phyloP scores from a whole-genome alignment of 352 stramenopile species.

The Aphanomyces astaci region DNA sequence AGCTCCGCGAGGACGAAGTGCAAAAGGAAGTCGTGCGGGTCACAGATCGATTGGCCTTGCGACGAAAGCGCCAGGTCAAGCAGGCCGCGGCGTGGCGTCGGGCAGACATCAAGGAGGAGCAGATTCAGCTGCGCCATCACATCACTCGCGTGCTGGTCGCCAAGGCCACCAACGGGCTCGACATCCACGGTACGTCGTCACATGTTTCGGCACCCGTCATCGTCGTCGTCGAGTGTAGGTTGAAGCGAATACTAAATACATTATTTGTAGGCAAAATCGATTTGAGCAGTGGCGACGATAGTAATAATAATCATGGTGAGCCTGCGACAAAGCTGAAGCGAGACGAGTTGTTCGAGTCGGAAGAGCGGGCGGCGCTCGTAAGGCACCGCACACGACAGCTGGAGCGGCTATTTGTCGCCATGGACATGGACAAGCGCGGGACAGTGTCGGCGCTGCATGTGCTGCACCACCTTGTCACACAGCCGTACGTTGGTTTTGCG shows the following conservation, averaged over 20 bases:
- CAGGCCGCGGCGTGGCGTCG: background rate
- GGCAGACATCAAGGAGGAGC: background rate
- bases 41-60: background rate
- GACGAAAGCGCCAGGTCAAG: background rate
- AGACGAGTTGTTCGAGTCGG: conserved; percentile 1
- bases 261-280: conserved; percentile 23
- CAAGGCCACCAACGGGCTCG: conserved; percentile 18
- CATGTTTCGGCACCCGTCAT: too few species aligned
- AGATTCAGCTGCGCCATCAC: conserved; percentile 14
- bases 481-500: background rate
- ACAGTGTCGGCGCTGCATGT: conserved; percentile 6
- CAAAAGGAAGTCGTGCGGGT: background rate
- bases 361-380: background rate
- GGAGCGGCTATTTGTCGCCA: background rate
- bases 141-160: conserved; percentile 2
- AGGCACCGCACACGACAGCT: background rate
- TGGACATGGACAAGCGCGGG: background rate
- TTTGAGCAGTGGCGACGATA: background rate
- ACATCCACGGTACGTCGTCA: conserved; percentile 15
- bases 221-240: too few species aligned
- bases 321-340: background rate
- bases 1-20: conserved; percentile 1
- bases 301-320: background rate
- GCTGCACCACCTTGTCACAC: background rate
- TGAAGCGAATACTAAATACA: too few species aligned